Base-by-base conservation (phyloP, 305 asterid species). In the Stenogyne calaminthoides region DNA sequence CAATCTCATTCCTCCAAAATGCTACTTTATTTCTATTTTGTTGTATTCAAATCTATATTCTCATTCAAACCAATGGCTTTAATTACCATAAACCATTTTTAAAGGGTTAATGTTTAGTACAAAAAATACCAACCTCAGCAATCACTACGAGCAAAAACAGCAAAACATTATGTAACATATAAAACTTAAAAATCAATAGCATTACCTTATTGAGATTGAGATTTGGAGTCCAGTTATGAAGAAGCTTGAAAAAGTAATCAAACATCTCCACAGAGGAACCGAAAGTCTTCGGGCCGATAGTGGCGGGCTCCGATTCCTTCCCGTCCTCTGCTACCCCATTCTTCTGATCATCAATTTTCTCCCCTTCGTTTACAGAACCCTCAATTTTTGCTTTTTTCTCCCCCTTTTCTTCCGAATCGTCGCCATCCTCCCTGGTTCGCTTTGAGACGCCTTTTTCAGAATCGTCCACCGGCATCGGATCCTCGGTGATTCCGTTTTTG, bases 221-320 rank as follows among this genome's bases (percentile, higher is more conserved):
- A 65, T 92, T 86, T 19, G 89, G 77, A 34, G 89, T 25, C 98
- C 98, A 92, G 40, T 67, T 46, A 74, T 80, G 96, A 56, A 90
- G 89, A 64, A 92, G 81, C 78, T 90, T 88, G 77, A 58, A 75
- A 76, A 88, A 90, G 80, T 92, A 92, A 74, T 92, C 94, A 72
- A 80, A 92, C 85, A 90, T 85, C 80, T 82, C 90, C 15, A 87
- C 86, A 2, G 96, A 81, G 15, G 98, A 80, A 5, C 58, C 83
- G 67, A 92, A 92, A 15, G 78, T 80, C 83, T 87, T 90, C 25
- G 91, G 86, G 14, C 97, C 97, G 49, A 88, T 44, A 2, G 57
- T 60, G 56, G 78, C 82, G 58, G 64, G 72, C 34, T 46, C 79
- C 49, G 83, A 67, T 40, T 67, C 63, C 51, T 46, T 40, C 51